A percentile compares a stretch with the other conserved stretches of the same genome.
phyloP scores from a whole-genome alignment of 192 early-diverging fungal genomes.

The Coemansia sp. region DNA sequence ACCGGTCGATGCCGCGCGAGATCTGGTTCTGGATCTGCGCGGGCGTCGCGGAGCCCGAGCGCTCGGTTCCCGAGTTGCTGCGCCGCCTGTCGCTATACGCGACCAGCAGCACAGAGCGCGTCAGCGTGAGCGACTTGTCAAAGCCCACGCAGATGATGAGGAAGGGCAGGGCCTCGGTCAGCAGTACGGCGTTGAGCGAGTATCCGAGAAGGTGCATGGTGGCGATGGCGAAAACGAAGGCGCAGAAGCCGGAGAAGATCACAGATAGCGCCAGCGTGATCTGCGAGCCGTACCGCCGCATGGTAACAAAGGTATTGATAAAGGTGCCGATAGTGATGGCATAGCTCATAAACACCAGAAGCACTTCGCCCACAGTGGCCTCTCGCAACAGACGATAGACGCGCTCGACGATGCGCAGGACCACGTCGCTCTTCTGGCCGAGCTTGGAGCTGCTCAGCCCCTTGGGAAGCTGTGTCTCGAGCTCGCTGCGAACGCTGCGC shows the following conservation, averaged over 20 bases:
- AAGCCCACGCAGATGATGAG: slow-evolving; percentile 88
- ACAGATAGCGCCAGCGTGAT: slow-evolving; percentile 73
- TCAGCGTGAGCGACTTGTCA: slow-evolving; percentile 79
- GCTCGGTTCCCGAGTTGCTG: slow-evolving; percentile 10
- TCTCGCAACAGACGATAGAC: slow-evolving; percentile 67
- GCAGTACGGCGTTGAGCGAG: slow-evolving; percentile 65
- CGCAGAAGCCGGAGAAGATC: slow-evolving; percentile 68
- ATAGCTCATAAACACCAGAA: slow-evolving; percentile 75
- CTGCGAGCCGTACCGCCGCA: slow-evolving; percentile 80
- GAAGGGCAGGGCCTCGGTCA: slow-evolving; percentile 87
- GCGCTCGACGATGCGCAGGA: slow-evolving; percentile 36
- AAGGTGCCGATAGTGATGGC: slow-evolving; percentile 80
- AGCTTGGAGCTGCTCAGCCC: slow-evolving; percentile 1
- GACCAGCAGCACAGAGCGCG: slow-evolving; percentile 72
- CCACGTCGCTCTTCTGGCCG: slow-evolving; percentile 10
- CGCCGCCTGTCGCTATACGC: slow-evolving; percentile 38
- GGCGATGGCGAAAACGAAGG: slow-evolving; percentile 71
- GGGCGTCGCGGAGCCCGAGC: slow-evolving; percentile 26
- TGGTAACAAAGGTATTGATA: slow-evolving; percentile 74
- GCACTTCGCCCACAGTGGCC: slow-evolving; percentile 72
- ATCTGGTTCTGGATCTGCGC: slow-evolving; percentile 63
- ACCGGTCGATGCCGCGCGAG: slow-evolving; percentile 60
- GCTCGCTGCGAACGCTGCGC: slow-evolving; percentile 14
- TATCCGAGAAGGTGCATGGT: slow-evolving; percentile 68
- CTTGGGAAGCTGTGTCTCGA: slow-evolving; percentile 26